Base-by-base conservation (phyloP, 176 grass and related monocot species). In the Pontederia paniculata region DNA sequence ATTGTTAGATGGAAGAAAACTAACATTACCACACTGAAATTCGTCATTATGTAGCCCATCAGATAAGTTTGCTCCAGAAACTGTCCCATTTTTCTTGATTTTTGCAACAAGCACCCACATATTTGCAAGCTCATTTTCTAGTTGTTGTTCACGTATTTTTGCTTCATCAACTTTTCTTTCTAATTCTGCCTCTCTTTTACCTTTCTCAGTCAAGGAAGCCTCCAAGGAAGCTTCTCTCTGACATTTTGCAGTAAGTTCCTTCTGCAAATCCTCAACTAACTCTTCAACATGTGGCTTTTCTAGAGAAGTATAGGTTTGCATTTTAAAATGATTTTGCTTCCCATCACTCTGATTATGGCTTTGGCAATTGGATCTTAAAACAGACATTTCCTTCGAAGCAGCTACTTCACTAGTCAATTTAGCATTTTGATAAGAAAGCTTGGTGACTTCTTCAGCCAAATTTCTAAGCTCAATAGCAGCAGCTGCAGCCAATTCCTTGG, bases 381-480 rank as follows among this genome's bases (percentile, higher is more conserved):
- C 48, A 59, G 44, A 21, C 52, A 68, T 58, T 58, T 86, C 82
- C 77, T 87, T 87, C 37, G 68, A 48, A 23, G 70, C 65, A 64
- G 59, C 73, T 62, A 85, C 79, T 21, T 85, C 73, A 47, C 70
- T 45, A 21, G 46, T 83, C 72, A 97, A 67, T 47, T 84, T 97
- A 45, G 85, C 76, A 61, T 97, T 97, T 76, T 87, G 82, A 66
- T 90, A 97, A 53, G 91, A 89, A 60, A 97, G 80, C 52, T 82
- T 88, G n/a, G 91, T 97, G 54, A 97, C 86, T 76, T 97, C 91
- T 84, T 97, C 91, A 13, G 91, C 91, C 50, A 97, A 75, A 62
- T 97, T 97, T 60, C 85, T 89, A 23, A 97, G 77, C 74, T 97
- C 91, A 71, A 89, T 52, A 42, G 91, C 91, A 37, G 91, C 91